phyloP scores from a whole-genome alignment of 2,329 filamentous ascomycete species.

The Colletotrichum sp. region DNA sequence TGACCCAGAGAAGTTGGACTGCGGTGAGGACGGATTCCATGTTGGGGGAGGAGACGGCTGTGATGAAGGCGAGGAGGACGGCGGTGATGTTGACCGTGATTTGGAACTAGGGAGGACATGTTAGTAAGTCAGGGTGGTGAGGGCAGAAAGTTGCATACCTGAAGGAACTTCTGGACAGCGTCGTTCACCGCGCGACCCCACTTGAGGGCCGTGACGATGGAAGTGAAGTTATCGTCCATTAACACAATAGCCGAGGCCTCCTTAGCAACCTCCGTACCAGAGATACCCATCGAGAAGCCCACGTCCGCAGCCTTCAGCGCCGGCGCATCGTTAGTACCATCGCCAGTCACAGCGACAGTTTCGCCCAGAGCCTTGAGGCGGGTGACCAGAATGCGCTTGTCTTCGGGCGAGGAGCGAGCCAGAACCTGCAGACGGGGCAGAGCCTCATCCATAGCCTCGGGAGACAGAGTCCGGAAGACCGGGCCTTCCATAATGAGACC shows the following conservation, averaged over 20 bases:
- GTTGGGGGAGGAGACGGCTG: slow-evolving; percentile 61
- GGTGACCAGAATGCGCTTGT: slow-evolving; percentile 62
- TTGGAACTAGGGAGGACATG: slow-evolving; percentile 51
- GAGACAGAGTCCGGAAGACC: slow-evolving; percentile 61
- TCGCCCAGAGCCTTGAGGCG: slow-evolving; percentile 60
- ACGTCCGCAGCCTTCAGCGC: slow-evolving; percentile 71
- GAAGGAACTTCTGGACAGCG: slow-evolving; percentile 71
- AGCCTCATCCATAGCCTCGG: slow-evolving; percentile 55
- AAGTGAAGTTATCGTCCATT: slow-evolving; percentile 70
- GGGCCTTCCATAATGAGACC: slow-evolving; percentile 73
- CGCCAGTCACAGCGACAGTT: slow-evolving; percentile 68
- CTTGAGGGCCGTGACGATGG: slow-evolving; percentile 70
- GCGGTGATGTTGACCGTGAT: slow-evolving; percentile 76
- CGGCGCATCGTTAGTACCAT: slow-evolving; percentile 71
- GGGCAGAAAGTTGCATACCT: slow-evolving; percentile 36
- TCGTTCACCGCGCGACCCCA: slow-evolving; percentile 76
- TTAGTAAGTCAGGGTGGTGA: slow-evolving; percentile 3
- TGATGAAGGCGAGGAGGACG: slow-evolving; percentile 68
- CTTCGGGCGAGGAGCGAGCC: slow-evolving; percentile 64
- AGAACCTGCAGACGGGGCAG: slow-evolving; percentile 57
- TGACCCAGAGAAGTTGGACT: slow-evolving; percentile 73
- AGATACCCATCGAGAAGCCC: slow-evolving; percentile 72
- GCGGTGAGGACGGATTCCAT: slow-evolving; percentile 67
- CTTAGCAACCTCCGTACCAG: slow-evolving; percentile 71
- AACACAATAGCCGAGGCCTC: slow-evolving; percentile 73